A percentile compares a stretch with the other conserved stretches of the same genome.
phyloP scores from a whole-genome alignment of 2,329 filamentous ascomycete species.

The Metarhizium brunneum region DNA sequence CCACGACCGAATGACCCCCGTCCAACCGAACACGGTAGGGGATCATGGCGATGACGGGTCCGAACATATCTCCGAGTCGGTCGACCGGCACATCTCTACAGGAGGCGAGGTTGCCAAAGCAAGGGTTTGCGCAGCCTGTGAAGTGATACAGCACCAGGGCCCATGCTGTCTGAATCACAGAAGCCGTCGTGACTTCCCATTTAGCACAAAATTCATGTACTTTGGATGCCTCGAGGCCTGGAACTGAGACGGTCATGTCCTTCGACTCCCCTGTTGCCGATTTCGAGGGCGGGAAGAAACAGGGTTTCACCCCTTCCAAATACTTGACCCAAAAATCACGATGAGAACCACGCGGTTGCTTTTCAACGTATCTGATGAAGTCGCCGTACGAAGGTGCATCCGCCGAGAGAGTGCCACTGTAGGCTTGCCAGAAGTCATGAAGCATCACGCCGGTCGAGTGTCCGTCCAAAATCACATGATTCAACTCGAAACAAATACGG shows the following conservation, averaged over 20 bases:
- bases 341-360: not conserved
- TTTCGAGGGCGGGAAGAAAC: not conserved
- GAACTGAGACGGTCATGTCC: not conserved
- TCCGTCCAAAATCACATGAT: conserved; percentile 5
- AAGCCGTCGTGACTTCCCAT: conserved; percentile 6
- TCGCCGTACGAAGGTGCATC: not conserved
- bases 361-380: conserved; percentile 2
- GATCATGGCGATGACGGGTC: not conserved
- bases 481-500: conserved; percentile 1
- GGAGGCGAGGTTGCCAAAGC: conserved; percentile 1
- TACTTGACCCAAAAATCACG: not conserved
- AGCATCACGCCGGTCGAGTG: conserved; percentile 2
- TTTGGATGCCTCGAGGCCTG: not conserved
- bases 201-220: conserved; percentile 2
- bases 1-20: not conserved
- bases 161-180: conserved; percentile 3
- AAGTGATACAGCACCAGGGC: not conserved
- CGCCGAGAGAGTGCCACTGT: not conserved
- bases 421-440: conserved; percentile 1
- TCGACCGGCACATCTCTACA: not conserved
- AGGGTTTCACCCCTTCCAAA: not conserved
- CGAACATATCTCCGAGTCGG: not conserved
- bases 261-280: not conserved
- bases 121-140: not conserved
- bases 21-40: not conserved